Percentiles rank a stretch among this genome's conserved stretches.
Conservation (phyloP, 2,329 filamentous ascomycete species). For the Bipolaris zeicola region DNA sequence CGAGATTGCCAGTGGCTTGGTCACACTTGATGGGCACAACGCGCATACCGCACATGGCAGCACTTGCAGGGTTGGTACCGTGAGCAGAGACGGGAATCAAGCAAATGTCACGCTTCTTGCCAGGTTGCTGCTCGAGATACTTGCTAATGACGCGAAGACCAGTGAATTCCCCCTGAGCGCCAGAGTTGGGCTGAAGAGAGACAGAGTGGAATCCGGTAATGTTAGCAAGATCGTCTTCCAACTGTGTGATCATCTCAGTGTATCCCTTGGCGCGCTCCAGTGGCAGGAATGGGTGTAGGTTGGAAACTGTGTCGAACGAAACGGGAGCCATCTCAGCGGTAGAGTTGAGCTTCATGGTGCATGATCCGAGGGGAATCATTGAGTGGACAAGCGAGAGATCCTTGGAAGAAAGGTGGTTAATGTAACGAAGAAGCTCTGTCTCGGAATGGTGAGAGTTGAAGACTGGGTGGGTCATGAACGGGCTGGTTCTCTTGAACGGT, state of each 20-base stretch:
- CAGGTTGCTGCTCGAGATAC: constrained; percentile 72
- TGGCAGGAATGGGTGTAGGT: constrained; percentile 81
- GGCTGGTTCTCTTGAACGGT: constrained; percentile 70
- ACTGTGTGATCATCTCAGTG: constrained; percentile 68
- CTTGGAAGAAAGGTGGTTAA: constrained; percentile 90
- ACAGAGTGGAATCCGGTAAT: constrained; percentile 92
- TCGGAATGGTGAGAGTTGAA: constrained; percentile 97
- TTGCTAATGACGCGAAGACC: constrained; percentile 87
- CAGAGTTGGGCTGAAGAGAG: constrained; percentile 92
- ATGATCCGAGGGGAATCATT: constrained; percentile 96
- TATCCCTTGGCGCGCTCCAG: constrained; percentile 70
- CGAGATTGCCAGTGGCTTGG: constrained; percentile 82
- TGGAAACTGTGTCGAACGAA: constrained; percentile 74
- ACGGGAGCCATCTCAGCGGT: constrained; percentile 92
- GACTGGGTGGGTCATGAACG: constrained; percentile 84
- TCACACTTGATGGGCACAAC: constrained; percentile 94
- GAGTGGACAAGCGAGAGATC: constrained; percentile 93
- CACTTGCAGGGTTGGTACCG: constrained; percentile 93
- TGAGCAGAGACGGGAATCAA: constrained; percentile 94
- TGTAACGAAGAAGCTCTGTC: constrained; percentile 91
- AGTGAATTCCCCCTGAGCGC: constrained; percentile 93
- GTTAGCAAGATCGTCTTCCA: constrained; percentile 75
- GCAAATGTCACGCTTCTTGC: constrained; percentile 83
- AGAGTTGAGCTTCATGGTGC: constrained; percentile 97
- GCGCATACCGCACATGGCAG: constrained; percentile 94